Base-by-base conservation (phyloP, 176 grass and related monocot genomes). In the Pontederia paniculata region DNA sequence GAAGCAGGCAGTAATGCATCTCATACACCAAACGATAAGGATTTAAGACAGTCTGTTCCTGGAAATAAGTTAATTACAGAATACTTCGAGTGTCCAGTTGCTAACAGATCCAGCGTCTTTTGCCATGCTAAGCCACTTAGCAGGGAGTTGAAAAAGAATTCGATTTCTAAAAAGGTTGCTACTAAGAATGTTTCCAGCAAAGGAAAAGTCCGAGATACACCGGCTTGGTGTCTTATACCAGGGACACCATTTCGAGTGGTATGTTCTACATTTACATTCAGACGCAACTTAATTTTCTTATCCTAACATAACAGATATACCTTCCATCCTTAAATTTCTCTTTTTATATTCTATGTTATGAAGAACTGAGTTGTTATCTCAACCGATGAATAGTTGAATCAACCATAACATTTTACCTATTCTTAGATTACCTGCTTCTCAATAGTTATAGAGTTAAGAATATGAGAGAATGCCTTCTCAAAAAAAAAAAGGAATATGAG, bases 211-310 rank as follows among this genome's bases (percentile, higher is more conserved):
- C 83, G 76, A 84, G 91, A 84, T 43, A 71, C 70, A 42, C 82
- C 86, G 63, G 41, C 76, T 73, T 96, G 91, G 91, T 89, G 86
- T 83, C 81, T 65, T 47, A 72, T 97, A 68, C 73, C 86, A 54
- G 86, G 91, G 58, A 90, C 91, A 62, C 91, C 91, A 59, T 97
- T 97, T 72, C 91, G 74, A 72, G 86, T 97, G 91, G 91, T 97
- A 97, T 73, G 60, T 0, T 55, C 61, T 61, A 58, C 15, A 1
- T 75, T 49, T 8, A 37, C 4, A 11, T 43, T 61, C 52, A 12
- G 21, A 44, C 18, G 13, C 20, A 61, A 50, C 0, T n/a, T 6
- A 44, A 21, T 52, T 61, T 42, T 43, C 2, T 7, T 52, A 25
- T 21, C 1, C 13, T 72, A 3, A 23, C 12, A 17, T 21, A 0